Evolutionary conservation across 2,329 filamentous ascomycete species (phyloP).

Genomic region (Penicillium sp.): DNA sequence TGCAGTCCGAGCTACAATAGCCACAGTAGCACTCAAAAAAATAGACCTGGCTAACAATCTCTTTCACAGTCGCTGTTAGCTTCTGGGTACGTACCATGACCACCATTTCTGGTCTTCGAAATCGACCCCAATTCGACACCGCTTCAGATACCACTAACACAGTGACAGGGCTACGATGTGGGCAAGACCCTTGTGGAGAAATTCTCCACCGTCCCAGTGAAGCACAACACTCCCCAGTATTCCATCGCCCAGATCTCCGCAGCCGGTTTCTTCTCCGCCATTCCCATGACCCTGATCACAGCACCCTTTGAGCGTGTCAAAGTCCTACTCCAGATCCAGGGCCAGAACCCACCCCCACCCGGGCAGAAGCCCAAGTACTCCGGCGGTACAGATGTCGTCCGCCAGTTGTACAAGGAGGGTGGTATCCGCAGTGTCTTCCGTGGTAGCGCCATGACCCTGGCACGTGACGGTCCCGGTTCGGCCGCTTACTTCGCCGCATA

Average conservation of each 20-base stretch:
- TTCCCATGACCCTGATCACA: conserved; percentile 98
- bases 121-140: background rate
- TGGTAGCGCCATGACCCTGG: conserved; percentile 84
- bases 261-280: conserved; percentile 95
- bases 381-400: conserved; percentile 84
- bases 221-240: conserved; percentile 64
- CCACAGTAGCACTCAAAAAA: background rate
- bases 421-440: conserved; percentile 91
- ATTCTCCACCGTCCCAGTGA: conserved; percentile 61
- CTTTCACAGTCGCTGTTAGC: conserved; percentile 58
- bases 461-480: conserved; percentile 86
- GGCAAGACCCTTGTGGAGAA: conserved; percentile 82
- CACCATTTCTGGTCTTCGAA: background rate
- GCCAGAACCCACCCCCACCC: conserved; percentile 78
- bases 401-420: conserved; percentile 88
- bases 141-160: conserved; percentile 17
- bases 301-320: conserved; percentile 98
- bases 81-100: conserved; percentile 57
- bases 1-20: conserved; percentile 26
- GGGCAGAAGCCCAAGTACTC: conserved; percentile 92
- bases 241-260: conserved; percentile 84
- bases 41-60: background rate
- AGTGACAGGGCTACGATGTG: conserved; percentile 88
- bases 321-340: conserved; percentile 96
- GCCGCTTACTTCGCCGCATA: conserved; percentile 98